A percentile compares a stretch with the other conserved stretches of the same genome.
Conservation (phyloP, 768 basidiomycete genomes). For the Suillus subluteus region DNA sequence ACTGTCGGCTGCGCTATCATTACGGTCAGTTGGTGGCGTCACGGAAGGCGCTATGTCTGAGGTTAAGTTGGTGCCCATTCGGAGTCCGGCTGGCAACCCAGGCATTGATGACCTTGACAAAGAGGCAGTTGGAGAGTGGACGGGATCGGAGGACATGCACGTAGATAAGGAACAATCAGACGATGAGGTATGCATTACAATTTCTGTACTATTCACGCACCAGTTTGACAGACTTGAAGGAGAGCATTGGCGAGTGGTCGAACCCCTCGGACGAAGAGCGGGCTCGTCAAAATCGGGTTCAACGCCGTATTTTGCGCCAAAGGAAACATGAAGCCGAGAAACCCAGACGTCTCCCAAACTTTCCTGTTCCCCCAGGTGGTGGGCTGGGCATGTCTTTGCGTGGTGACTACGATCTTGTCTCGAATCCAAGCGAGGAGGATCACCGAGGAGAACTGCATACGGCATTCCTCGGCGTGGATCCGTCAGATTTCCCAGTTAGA, state of each 20-base stretch:
- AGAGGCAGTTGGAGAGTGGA: slow-evolving; percentile 71
- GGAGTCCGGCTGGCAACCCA: slow-evolving; percentile 36
- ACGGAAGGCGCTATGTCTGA: slow-evolving; percentile 36
- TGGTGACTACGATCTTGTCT: slow-evolving; percentile 72
- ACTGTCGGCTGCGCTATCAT: slow-evolving; percentile 68
- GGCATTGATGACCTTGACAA: slow-evolving; percentile 39
- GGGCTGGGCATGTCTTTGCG: slow-evolving; percentile 43
- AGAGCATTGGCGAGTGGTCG: slow-evolving; percentile 89
- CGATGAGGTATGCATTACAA: slow-evolving; percentile 58
- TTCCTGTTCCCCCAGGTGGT: slow-evolving; percentile 74
- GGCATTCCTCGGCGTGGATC: slow-evolving; percentile 48
- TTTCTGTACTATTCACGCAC: slow-evolving; percentile 12
- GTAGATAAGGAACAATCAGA: slow-evolving; percentile 54
- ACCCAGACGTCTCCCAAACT: slow-evolving; percentile 76
- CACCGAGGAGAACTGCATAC: slow-evolving; percentile 37
- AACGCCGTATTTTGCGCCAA: slow-evolving; percentile 60
- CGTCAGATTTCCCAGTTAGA: slow-evolving; percentile 48
- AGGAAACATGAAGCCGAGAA: slow-evolving; percentile 54
- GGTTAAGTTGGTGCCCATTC: slow-evolving; percentile 33
- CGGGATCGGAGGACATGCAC: slow-evolving; percentile 76
- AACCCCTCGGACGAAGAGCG: slow-evolving; percentile 91
- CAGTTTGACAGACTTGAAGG: slow-evolving; percentile 25
- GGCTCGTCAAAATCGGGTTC: slow-evolving; percentile 66
- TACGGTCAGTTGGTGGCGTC: slow-evolving; percentile 62
- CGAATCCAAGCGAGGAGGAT: slow-evolving; percentile 86